Conservation (phyloP, 2,329 filamentous ascomycete genomes). For the Fusarium buharicum region DNA sequence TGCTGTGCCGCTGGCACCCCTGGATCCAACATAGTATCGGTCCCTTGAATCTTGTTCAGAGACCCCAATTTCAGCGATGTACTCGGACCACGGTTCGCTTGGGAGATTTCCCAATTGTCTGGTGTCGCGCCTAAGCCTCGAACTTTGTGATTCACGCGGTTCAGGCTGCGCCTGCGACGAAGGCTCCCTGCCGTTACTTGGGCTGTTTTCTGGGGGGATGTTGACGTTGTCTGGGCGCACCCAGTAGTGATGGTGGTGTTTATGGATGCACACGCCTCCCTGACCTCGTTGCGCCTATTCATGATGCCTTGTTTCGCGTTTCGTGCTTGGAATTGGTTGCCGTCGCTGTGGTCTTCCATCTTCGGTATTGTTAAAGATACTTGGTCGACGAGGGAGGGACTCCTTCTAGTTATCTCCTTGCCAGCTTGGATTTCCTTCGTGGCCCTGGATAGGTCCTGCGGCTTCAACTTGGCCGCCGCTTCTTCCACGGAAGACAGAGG, state of each 20-base stretch:
- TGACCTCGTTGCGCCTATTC: constrained; percentile 36
- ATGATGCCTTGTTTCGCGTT: constrained; percentile 38
- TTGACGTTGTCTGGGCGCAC: constrained; percentile 49
- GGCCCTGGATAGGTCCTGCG: constrained; percentile 7
- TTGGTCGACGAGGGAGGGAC: constrained; percentile 16
- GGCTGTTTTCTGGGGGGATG: constrained; percentile 19
- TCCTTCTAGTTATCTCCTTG: constrained; percentile 15
- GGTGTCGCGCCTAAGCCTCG: constrained; percentile 29
- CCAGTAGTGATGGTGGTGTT: constrained; percentile 73
- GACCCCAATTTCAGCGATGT: constrained; percentile 41
- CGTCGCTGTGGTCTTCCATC: constrained; percentile 6
- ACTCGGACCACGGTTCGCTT: constrained; percentile 40
- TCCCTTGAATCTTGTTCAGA: constrained; percentile 36
- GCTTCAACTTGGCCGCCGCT: not conserved
- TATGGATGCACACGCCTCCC: constrained; percentile 61
- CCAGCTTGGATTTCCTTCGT: constrained; percentile 32
- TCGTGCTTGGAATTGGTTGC: constrained; percentile 37
- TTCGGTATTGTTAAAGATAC: constrained; percentile 16
- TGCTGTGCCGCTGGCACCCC: constrained; percentile 1
- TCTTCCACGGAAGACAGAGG: not conserved
- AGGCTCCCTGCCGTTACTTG: not conserved
- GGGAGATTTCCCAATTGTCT: constrained; percentile 34
- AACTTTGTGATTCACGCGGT: constrained; percentile 39
- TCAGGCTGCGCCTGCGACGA: constrained; percentile 22
- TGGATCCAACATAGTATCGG: constrained; percentile 44